Evolutionary conservation across 1,284 basidiomycete species (phyloP), one percentile per base, ranked within the genome.

Genomic region (Malassezia pachydermatis): DNA sequence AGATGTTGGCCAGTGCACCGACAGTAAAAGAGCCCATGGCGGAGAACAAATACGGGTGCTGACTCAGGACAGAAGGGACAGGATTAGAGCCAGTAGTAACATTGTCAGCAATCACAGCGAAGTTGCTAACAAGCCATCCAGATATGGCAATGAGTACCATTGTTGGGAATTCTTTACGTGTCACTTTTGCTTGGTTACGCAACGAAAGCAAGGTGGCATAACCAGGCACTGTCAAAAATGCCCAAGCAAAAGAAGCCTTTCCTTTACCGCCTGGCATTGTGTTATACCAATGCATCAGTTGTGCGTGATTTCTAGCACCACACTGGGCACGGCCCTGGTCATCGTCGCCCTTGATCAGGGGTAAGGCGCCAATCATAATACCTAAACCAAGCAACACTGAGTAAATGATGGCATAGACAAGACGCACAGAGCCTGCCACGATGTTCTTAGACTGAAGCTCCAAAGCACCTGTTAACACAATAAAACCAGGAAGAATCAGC

Each of bases 371-470:
- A 16, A 71, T 63, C 32, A 56, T 57, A 39, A 49, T 43, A n/a
- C 58, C 47, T 37, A 59, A 59, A 19, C 43, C 72, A 1, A 73
- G 57, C 51, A 73, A 66, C 17, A 67, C 59, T 16, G 81, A 79
- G 62, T 86, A 86, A 58, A 86, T 79, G 45, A 86, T 77, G 13
- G 85, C 81, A 66, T 85, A 90, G 52, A 85, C 84, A 17, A 90
- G 76, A 32, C 86, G 79, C 30, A 90, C 87, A 17, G 84, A 83
- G 5, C 68, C 68, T 1, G 68, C 59, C 16, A 71, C 66, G 32
- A 71, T 38, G 44, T 61, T 70, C 51, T 71, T 71, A 16, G 62
- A 58, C 54, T 74, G 73, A 27, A 90, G 75, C 71, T 92, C 89
- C 39, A 92, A 80, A 19, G 84, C 37, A 82, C 86, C 78, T 77